phyloP scores from a whole-genome alignment of 768 basidiomycete species.

The Rhizopogon roseolus region DNA sequence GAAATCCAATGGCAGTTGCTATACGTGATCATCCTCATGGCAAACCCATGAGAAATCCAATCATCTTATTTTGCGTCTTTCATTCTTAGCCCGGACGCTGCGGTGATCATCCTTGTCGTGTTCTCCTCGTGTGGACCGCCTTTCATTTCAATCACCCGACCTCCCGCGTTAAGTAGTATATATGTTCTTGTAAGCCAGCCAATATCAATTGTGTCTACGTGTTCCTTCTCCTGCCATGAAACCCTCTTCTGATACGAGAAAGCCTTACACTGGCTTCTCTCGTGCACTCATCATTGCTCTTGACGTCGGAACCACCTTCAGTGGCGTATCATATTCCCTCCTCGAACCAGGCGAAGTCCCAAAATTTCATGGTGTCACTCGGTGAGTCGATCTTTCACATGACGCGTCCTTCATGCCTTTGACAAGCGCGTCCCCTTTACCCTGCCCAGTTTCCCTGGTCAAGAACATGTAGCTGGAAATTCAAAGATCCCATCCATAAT shows the following conservation, averaged over 20 bases:
- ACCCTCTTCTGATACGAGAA: conserved; percentile 58
- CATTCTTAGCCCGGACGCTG: too few species aligned
- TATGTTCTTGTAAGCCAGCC: conserved; percentile 5
- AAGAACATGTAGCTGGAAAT: conserved; percentile 83
- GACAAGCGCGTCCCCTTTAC: conserved; percentile 8
- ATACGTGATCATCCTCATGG: conserved; percentile 10
- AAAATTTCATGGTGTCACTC: conserved; percentile 75
- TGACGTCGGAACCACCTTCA: conserved; percentile 81
- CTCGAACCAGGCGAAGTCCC: conserved; percentile 79
- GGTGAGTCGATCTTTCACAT: conserved; percentile 35
- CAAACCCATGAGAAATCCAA: not conserved
- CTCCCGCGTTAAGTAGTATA: conserved; percentile 4
- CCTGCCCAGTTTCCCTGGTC: conserved; percentile 64
- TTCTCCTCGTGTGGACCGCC: conserved; percentile 8
- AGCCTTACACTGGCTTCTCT: conserved; percentile 61
- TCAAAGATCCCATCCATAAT: conserved; percentile 78
- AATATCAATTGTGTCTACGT: conserved; percentile 5
- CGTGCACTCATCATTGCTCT: conserved; percentile 73
- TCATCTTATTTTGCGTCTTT: not conserved
- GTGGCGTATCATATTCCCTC: conserved; percentile 80
- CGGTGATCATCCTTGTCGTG: not conserved
- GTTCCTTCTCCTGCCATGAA: conserved; percentile 33
- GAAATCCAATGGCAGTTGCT: not conserved
- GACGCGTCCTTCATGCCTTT: not conserved
- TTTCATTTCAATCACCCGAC: conserved; percentile 4